phyloP scores from a whole-genome alignment of 1,139 yeast species.

The Taphrina communis region DNA sequence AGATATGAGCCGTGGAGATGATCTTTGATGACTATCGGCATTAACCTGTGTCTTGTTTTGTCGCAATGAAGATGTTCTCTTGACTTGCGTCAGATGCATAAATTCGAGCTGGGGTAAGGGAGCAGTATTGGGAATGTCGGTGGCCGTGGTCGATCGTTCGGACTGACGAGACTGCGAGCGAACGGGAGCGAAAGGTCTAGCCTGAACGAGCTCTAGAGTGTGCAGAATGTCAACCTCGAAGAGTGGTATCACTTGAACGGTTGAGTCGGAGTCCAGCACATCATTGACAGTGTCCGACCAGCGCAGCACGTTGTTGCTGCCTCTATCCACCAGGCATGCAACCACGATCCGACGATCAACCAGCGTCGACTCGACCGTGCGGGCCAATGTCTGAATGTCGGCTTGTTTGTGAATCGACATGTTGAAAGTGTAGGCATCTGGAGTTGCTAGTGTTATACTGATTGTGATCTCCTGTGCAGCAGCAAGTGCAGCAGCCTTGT shows the following conservation, averaged over 20 bases:
- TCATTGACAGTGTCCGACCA: conserved; percentile 33
- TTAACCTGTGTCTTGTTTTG: not conserved
- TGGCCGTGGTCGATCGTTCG: not conserved
- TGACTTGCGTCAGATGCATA: conserved; percentile 18
- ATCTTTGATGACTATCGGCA: not conserved
- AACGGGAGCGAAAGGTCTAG: not conserved
- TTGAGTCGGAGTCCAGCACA: conserved; percentile 31
- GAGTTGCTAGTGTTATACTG: not conserved
- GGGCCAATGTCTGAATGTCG: conserved; percentile 31
- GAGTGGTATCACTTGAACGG: conserved; percentile 25
- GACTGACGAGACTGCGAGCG: conserved; percentile 3
- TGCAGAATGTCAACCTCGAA: conserved; percentile 20
- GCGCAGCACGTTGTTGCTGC: conserved; percentile 29
- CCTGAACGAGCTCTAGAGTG: conserved; percentile 15
- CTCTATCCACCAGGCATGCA: conserved; percentile 35
- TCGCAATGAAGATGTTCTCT: not conserved
- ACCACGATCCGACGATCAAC: conserved; percentile 24
- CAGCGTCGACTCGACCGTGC: conserved; percentile 21
- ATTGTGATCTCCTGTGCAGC: conserved; percentile 16
- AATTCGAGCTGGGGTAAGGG: conserved; percentile 32
- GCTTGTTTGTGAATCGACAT: conserved; percentile 32
- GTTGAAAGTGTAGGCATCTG: not conserved
- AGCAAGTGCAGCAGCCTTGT: not conserved
- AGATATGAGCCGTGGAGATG: not conserved
- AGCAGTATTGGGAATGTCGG: conserved; percentile 2